A percentile compares a stretch with the other conserved stretches of the same genome.
Evolutionary conservation across 148 eudicot genomes (phyloP).

Genomic region (Chenopodium berlandieri): DNA sequence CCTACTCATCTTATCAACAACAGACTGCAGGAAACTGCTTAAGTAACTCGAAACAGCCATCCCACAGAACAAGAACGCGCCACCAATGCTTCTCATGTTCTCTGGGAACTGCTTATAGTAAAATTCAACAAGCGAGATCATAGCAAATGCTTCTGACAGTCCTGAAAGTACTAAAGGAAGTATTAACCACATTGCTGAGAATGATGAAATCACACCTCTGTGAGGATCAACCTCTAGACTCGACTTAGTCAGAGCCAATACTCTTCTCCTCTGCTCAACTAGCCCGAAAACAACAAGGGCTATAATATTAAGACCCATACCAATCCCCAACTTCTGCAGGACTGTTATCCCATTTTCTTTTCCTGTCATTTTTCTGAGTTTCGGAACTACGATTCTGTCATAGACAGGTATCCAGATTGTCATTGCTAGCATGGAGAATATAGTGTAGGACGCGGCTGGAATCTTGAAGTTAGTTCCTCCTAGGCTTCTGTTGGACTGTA

Average conservation of each 20-base stretch:
- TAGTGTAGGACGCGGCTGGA: conserved; percentile 59
- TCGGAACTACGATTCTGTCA: conserved; percentile 55
- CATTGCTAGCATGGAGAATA: conserved; percentile 51
- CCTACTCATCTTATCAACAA: conserved; percentile 33
- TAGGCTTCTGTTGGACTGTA: conserved; percentile 46
- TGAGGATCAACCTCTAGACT: conserved; percentile 33
- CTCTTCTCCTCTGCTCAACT: conserved; percentile 40
- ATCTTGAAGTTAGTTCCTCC: conserved; percentile 36
- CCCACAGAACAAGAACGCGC: conserved; percentile 56
- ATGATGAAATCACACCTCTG: conserved; percentile 41
- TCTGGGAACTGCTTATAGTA: conserved; percentile 68
- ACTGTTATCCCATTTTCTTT: conserved; percentile 49
- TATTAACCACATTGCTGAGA: conserved; percentile 53
- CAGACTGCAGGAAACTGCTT: conserved; percentile 46
- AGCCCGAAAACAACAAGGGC: conserved; percentile 34
- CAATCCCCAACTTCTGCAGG: conserved; percentile 54
- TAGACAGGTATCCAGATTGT: conserved; percentile 60
- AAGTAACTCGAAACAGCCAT: conserved; percentile 52
- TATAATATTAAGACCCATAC: conserved; percentile 34
- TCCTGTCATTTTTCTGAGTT: conserved; percentile 41
- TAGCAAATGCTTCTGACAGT: conserved; percentile 49
- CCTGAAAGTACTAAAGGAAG: conserved; percentile 47
- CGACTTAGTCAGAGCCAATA: conserved; percentile 32
- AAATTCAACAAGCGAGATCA: conserved; percentile 49
- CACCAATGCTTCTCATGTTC: conserved; percentile 71